Evolutionary conservation across 2,329 filamentous ascomycete species (phyloP), one percentile per base, ranked within the genome.

Genomic region (Talaromyces funiculosus): DNA sequence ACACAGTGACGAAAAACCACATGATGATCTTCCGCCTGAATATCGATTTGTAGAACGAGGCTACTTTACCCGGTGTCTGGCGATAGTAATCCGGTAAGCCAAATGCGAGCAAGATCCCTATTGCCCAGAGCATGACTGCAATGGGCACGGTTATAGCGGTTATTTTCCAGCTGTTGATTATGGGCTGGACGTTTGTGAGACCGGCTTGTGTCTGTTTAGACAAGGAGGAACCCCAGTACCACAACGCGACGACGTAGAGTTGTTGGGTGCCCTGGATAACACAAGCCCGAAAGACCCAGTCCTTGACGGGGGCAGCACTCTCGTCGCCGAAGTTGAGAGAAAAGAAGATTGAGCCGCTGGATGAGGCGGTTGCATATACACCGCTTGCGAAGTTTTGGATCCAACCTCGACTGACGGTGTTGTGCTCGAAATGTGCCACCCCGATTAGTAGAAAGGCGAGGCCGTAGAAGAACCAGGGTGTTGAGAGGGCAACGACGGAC

Each of bases 41-140:
- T 7, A 88, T 77, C 2, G 84, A 83, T 57, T 76, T 79, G 73
- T 88, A 88, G 76, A 89, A 88, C 18, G 82, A 84, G 0, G 86
- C 86, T 1, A 88, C 82, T 49, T 80, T 81, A 62, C 86, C 86
- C 0, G 86, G 86, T 14, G 79, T 75, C 68, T 86, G 84, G 51
- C 84, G 84, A 73, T 89, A 89, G 74, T 85, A 88, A 64, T 83
- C 82, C 4, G 86, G 86, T 8, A 89, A 78, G n/a, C 86, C 86
- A 33, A 84, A 71, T 72, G 78, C 85, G 40, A 87, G 75, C 2
- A 85, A 65, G 4, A 79, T 40, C 18, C 83, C 85, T 10, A 87
- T 74, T 12, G 69, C 70, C 81, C 83, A 87, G 22, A 88, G 71
- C 57, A 86, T 69, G 3, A 82, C 40, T 0, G 85, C 80, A 53